Percentiles rank a stretch among this genome's conserved stretches.
phyloP scores from a whole-genome alignment of 2,329 filamentous ascomycete genomes.

The Akanthomyces lecanii region DNA sequence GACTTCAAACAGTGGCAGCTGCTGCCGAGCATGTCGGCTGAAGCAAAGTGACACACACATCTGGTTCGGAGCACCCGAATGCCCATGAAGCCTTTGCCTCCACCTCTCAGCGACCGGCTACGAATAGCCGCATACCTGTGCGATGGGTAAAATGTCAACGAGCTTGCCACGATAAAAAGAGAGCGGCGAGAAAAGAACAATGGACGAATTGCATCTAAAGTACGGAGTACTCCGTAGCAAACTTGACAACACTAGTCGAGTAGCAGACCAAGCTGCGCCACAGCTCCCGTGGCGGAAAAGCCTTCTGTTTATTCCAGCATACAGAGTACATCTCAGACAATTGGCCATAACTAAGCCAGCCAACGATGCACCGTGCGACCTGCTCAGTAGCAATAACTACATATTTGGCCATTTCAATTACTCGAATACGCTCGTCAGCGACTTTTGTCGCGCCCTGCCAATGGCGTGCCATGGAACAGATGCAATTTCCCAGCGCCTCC shows the following conservation, averaged over 20 bases:
- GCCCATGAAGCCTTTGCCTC: background rate
- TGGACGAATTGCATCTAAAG: too few species aligned
- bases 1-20: background rate
- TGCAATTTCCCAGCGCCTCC: conserved; percentile 5
- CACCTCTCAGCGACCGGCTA: background rate
- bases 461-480: background rate
- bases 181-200: background rate
- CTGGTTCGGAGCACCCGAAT: background rate
- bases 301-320: background rate
- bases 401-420: background rate
- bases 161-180: background rate
- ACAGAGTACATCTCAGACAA: background rate
- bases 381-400: background rate
- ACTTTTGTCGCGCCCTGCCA: background rate
- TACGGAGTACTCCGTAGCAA: too few species aligned
- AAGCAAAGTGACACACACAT: background rate
- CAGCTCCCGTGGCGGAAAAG: too few species aligned
- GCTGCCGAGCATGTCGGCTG: background rate
- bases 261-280: too few species aligned
- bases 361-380: background rate
- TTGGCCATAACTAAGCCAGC: background rate
- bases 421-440: background rate
- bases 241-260: too few species aligned
- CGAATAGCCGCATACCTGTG: background rate
- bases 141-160: background rate